phyloP scores from a whole-genome alignment of 805 yeast species.

The Saturnispora serradocipensis region DNA sequence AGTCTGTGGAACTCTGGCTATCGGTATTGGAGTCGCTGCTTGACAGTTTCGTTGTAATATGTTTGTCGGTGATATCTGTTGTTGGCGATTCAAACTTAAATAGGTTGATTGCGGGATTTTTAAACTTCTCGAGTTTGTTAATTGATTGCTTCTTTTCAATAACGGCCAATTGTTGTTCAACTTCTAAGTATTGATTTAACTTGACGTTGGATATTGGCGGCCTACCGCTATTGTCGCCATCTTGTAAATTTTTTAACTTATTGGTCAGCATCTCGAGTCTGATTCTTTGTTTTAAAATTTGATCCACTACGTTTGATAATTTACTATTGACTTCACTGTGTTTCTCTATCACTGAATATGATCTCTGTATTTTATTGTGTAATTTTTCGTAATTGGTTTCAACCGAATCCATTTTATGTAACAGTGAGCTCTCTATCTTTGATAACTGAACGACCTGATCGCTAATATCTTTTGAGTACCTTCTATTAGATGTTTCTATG shows the following conservation, averaged over 20 bases:
- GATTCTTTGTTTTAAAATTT: conserved; percentile 12
- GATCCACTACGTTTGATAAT: conserved; percentile 1
- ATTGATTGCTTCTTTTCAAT: conserved; percentile 11
- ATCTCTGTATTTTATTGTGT: conserved; percentile 2
- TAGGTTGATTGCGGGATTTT: conserved; percentile 1
- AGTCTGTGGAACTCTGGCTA: not conserved
- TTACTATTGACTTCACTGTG: not conserved
- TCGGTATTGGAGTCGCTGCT: not conserved
- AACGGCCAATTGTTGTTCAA: conserved; percentile 22
- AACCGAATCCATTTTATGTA: conserved; percentile 15
- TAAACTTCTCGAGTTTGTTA: not conserved
- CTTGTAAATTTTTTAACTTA: conserved; percentile 27
- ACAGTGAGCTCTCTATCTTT: conserved; percentile 20
- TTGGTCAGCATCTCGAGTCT: conserved; percentile 20
- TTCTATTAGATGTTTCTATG: conserved; percentile 14
- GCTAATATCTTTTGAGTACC: conserved; percentile 24
- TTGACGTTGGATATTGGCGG: conserved; percentile 13
- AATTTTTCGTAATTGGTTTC: conserved; percentile 9
- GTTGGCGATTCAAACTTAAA: not conserved
- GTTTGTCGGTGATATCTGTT: not conserved
- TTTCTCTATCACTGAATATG: not conserved
- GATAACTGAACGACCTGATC: conserved; percentile 19
- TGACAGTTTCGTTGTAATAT: not conserved
- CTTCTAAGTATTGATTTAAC: conserved; percentile 19
- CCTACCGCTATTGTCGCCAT: conserved; percentile 25